Evolutionary conservation across 371 early-diverging fungal genomes (phyloP), one percentile per base, ranked within the genome.

Genomic region (Rhizomucor pusillus): DNA sequence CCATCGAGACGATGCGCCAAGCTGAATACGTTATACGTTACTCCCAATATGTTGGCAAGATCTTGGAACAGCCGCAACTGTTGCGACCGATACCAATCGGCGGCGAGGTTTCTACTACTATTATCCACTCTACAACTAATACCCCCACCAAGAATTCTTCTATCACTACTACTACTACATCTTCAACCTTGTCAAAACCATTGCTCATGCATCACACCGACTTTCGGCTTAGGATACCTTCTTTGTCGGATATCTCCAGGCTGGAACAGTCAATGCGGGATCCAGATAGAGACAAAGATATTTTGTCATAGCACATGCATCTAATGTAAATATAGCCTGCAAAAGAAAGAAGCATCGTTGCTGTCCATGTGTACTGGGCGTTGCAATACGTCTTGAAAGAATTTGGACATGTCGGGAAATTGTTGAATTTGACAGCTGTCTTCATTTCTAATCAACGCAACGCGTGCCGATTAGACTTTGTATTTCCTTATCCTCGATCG

Each of bases 1-100:
- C 89, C 1, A 86, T 88, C 33, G 89, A 88, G 54, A 88, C 89
- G 11, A 63, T 66, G 56, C 63, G 63, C 11, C 89, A 88, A 53
- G 86, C 79, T n/a, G 82, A 84, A 52, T 88, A 79, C 54, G 71
- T 87, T 48, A 63, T 73, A 33, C 73, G 65, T 43, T 87, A 81
- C 48, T 56, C 70, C 1, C 68, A 68, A 34, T 65, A 69, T 19
- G 36, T 76, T 16, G 55, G 60, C 25, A 54, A 69, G 3, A 29
- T 39, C 25, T 13, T 48, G 56, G 49, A 56, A 19, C 4, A 41
- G 41, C 41, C 3, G 41, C 41, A 41, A 3, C 3, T 41, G 16
- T 41, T 11, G 5, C 14, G 12, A 41, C 19, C 41, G 41, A 41
- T 19, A 41, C 14, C 41, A 41, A 41, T 19, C 36, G 24, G 6